Evolutionary conservation across 2,329 filamentous ascomycete genomes (phyloP), one percentile per base, ranked within the genome.

Genomic region (Arachnopeziza araneosa): DNA sequence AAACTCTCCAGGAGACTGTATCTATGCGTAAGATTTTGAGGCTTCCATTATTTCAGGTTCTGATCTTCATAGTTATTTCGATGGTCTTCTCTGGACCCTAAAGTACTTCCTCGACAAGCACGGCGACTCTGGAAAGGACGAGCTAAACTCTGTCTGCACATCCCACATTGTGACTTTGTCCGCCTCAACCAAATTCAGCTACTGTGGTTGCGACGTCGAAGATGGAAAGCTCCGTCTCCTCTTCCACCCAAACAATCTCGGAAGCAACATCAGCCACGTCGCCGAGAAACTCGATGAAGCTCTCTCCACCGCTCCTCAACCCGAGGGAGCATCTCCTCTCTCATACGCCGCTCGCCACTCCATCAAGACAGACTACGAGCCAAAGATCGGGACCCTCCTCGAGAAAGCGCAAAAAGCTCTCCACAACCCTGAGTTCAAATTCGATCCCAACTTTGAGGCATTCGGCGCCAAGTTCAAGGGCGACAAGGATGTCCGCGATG

Each of bases 191-290:
- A 70, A 74, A 14, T 73, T 75, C 52, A 70, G 66, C 52, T 82
- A 80, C 70, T 76, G 75, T 66, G 79, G 80, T 55, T 70, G 62
- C 60, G 75, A 76, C 56, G 70, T 84, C 52, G 67, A 70, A 30
- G 75, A 78, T 4, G 79, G 80, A 52, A 72, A 75, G 62, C 76
- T 84, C 8, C 72, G 75, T 59, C 73, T 83, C n/a, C 66, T 82
- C 50, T 83, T 83, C 70, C 64, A 70, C 19, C 71, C 74, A 24
- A 65, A 68, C 4, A 64, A 71, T 55, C 74, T 84, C 0, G 81
- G 78, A 52, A 71, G 67, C 66, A 83, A 84, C 71, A 73, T 76
- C 60, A 65, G 70, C 67, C 63, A 77, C 52, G 66, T 75, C 9
- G 68, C 66, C 10, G 62, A 71, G 48, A 72, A 74, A 9, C 72